Evolutionary conservation across 2,329 filamentous ascomycete genomes (phyloP), one percentile per base, ranked within the genome.

Genomic region (Fonsecaea pugnacius): DNA sequence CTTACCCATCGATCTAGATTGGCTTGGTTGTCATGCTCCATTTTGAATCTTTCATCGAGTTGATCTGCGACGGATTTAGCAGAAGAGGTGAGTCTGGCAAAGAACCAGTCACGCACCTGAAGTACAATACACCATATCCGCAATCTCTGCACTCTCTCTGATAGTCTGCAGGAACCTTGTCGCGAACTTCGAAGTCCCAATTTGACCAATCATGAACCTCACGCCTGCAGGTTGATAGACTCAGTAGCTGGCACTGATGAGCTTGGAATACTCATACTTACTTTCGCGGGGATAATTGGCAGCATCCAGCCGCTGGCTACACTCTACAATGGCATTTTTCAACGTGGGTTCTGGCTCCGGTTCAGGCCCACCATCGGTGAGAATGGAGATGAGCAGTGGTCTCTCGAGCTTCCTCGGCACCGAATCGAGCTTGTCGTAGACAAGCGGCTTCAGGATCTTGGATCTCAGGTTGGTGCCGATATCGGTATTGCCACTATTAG

Each of bases 1-100:
- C 16, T n/a, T 27, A 50, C 43, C 43, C 43, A 50, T 50, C 43
- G 43, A 50, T 50, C 43, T 9, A 50, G 24, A n/a, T 27, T 50
- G 9, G n/a, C n/a, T 27, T 12, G 12, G 24, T 50, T 27, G 8
- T 27, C n/a, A n/a, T 21, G 18, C 24, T 18, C n/a, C 43, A 2
- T 36, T 36, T 50, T 50, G 43, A 50, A 50, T 27, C 9, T 50
- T 18, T 50, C 43, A 50, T 50, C 43, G 12, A 50, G n/a, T n/a
- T 27, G n/a, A 50, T 27, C 43, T 50, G 24, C 18, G 9, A 21
- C 12, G 18, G 5, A 6, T 18, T 50, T 16, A n/a, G 16, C 24
- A n/a, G 9, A 21, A 3, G 9, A 21, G 43, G 43, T 50, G n/a
- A 9, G 27, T 30, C 43, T 50, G 18, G 24, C 12, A 14, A 21